Evolutionary conservation across 2,329 filamentous ascomycete species (phyloP).

Genomic region (Cladobotryum protrusum): DNA sequence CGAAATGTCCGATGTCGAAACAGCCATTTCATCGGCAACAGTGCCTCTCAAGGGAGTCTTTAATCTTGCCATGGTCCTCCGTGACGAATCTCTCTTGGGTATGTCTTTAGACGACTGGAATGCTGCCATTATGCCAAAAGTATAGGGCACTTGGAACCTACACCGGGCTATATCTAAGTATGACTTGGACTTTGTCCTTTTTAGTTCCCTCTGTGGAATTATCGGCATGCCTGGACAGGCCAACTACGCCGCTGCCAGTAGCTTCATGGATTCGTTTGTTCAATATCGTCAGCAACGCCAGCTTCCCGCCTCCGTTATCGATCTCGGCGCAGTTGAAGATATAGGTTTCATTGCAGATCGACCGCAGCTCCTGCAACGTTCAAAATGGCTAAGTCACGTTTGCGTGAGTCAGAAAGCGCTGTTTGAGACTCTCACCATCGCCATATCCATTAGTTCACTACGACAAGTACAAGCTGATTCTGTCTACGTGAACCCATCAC

Average conservation of each 20-base stretch:
- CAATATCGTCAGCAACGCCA: slow-evolving; percentile 24
- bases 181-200: slow-evolving; percentile 25
- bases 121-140: slow-evolving; percentile 22
- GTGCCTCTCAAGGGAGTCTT: slow-evolving; percentile 30
- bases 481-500: no score
- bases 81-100: slow-evolving; percentile 1
- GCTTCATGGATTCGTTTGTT: slow-evolving; percentile 31
- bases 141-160: slow-evolving; percentile 27
- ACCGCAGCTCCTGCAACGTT: not conserved
- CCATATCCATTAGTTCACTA: not conserved
- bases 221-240: slow-evolving; percentile 28
- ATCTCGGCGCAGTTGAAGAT: slow-evolving; percentile 30
- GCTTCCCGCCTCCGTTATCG: slow-evolving; percentile 21
- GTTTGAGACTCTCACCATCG: not conserved
- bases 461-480: no score
- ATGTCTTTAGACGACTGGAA: slow-evolving; percentile 18
- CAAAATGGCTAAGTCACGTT: slow-evolving; percentile 14
- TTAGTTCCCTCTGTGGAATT: slow-evolving; percentile 26
- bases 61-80: slow-evolving; percentile 29
- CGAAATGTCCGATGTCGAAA: slow-evolving; percentile 5
- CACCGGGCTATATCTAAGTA: slow-evolving; percentile 15
- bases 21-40: slow-evolving; percentile 14
- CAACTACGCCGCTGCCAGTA: slow-evolving; percentile 36
- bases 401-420: slow-evolving; percentile 6
- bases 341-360: slow-evolving; percentile 20